Base-by-base conservation (phyloP, 768 basidiomycete species). In the Podaxis sp. region DNA sequence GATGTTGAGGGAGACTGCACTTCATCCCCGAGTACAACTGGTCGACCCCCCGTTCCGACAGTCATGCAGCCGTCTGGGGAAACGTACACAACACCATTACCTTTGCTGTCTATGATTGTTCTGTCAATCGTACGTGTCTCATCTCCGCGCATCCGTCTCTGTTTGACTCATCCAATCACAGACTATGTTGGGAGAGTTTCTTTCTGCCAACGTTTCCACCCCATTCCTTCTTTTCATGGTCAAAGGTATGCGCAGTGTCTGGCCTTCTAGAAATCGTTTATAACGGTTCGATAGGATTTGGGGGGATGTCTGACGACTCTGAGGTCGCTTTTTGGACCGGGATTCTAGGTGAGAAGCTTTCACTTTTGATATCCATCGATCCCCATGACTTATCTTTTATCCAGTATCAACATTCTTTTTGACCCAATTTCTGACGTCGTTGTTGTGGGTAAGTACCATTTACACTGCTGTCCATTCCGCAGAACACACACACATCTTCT, bases 181-280 rank as follows among this genome's bases (percentile, higher is more conserved):
- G 93, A 90, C 90, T 4, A 90, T 97, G 89, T 83, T 98, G 11
- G 94, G 94, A 50, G 96, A 98, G 75, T 95, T 98, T 71, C 75
- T 98, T 46, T 91, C 88, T 3, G 95, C 97, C 21, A 96, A 96
- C 71, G 91, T 93, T 50, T 92, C 89, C 25, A 92, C 88, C 35
- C 95, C 95, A 5, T 97, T 96, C 71, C 73, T 98, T 57, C 76
- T 98, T 47, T 95, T 94, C 77, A 98, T 98, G 95, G 93, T 97
- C 57, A 90, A 90, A 82, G 87, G 92, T 81, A 63, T 52, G 75
- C 61, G 56, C 52, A 25, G 25, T 21, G 47, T 63, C 46, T 50
- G 47, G 63, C 10, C 6, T 21, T 46, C 16, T 25, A 21, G 25
- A 16, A 46, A 32, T 10, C 52, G 48, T 32, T 57, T 52, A 50